A percentile compares a stretch with the other conserved stretches of the same genome.
These are phyloP conservation scores for Aspergillus oerlinghausenensis DNA, from an alignment of 2,329 filamentous ascomycete genomes.

Conservation along the genomic window DNA sequence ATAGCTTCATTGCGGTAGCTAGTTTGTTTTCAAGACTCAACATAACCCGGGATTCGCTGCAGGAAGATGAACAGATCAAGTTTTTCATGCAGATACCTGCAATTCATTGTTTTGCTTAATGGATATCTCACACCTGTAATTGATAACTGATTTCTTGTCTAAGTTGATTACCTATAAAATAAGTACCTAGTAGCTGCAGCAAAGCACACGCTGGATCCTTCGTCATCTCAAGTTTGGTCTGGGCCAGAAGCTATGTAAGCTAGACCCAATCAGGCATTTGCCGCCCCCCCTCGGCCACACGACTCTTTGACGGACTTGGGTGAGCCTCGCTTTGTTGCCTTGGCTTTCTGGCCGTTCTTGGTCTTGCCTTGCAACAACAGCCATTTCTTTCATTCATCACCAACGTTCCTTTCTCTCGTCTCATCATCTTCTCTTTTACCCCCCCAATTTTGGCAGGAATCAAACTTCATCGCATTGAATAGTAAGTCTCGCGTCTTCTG, in stretches of 20 bases:
- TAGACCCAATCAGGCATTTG: background rate
- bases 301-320: background rate
- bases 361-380: background rate
- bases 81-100: background rate
- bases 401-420: background rate
- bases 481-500: background rate
- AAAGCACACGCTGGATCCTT: background rate
- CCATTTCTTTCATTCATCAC: background rate
- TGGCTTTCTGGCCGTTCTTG: background rate
- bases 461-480: background rate
- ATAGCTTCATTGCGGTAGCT: background rate
- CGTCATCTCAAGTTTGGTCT: background rate
- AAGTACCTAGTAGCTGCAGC: background rate
- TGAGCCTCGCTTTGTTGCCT: background rate
- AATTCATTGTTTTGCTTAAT: background rate
- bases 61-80: background rate
- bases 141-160: background rate
- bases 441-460: background rate
- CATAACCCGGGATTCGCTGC: background rate
- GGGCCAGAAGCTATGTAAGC: background rate
- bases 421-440: background rate
- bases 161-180: no score
- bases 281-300: background rate
- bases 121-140: background rate
- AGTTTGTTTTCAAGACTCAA: background rate